Evolutionary conservation across 2,329 filamentous ascomycete genomes (phyloP), one percentile per base, ranked within the genome.

Genomic region (Phaeosphaeria sp.): DNA sequence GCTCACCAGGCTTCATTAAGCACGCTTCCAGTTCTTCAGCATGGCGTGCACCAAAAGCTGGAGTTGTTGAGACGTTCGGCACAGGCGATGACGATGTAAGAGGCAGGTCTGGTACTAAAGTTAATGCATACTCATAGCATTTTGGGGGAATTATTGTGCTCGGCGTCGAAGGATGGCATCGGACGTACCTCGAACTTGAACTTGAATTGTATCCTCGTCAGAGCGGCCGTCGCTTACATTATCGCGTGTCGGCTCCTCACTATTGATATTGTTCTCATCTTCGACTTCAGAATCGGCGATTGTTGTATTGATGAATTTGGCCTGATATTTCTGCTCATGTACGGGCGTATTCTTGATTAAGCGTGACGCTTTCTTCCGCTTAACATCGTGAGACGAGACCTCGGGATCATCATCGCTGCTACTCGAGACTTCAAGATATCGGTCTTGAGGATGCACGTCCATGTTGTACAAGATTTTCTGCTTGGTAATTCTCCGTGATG

Each of bases 391-490:
- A 13, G 17, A 23, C 15, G 44, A 25, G 6, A 18, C 18, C 11
- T 41, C 41, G 1, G 22, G 1, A 20, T 44, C 44, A 13, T 55
- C 51, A 2, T 56, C 56, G 11, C 55, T 46, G n/a, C 54, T 54
- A 22, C 55, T 64, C 2, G 53, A 46, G 2, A 65, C 27, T 20
- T 56, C 52, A 1, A 69, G 56, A 36, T 64, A 62, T 3, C 53
- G 54, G 50, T 75, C 73, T 52, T 74, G 72, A 15, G 72, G 72
- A 50, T 76, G 72, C 5, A 69, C 54, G 1, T 59, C 59, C 53
- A 63, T 67, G 25, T 72, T 62, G 56, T 76, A 75, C 1, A 64
- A 60, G 17, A 64, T 51, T 18, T 65, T 62, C 5, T 30, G 50
- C 9, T 62, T 64, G 3, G 59, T 49, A 4, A 54, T 52, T 21